A percentile compares a stretch with the other conserved stretches of the same genome.
Conservation (phyloP, 495 filamentous ascomycete species). For the Aspergillus coremiiformis region DNA sequence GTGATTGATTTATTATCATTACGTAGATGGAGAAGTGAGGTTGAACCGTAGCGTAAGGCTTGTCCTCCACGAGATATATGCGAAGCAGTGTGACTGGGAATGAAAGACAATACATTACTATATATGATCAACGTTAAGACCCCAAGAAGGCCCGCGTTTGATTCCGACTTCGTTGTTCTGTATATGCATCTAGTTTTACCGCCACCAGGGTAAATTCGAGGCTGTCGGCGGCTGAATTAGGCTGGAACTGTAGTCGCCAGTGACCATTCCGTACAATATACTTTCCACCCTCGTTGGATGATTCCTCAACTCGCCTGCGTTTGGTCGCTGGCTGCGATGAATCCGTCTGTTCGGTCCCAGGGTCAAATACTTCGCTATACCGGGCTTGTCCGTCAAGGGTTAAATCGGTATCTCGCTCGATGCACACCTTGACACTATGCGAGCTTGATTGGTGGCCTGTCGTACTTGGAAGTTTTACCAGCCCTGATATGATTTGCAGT, state of each 20-base stretch:
- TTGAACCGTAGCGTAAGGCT: too few relatives aligned
- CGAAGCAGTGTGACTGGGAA: not conserved
- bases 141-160: constrained; percentile 56
- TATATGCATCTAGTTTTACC: constrained; percentile 75
- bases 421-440: constrained; percentile 58
- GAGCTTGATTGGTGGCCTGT: constrained; percentile 43
- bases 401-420: constrained; percentile 63
- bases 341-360: constrained; percentile 1
- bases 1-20: too few relatives aligned
- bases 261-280: constrained; percentile 76
- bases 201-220: constrained; percentile 60
- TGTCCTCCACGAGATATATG: too few relatives aligned
- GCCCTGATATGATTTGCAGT: constrained; percentile 73
- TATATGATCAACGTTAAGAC: constrained; percentile 1
- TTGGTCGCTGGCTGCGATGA: constrained; percentile 34
- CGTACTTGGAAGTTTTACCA: constrained; percentile 62
- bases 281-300: constrained; percentile 15
- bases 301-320: constrained; percentile 37
- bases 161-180: constrained; percentile 62
- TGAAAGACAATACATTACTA: not conserved
- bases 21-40: too few relatives aligned
- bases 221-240: constrained; percentile 32
- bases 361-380: not conserved
- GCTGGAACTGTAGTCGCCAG: constrained; percentile 70
- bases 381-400: constrained; percentile 54